phyloP scores from a whole-genome alignment of 1,139 yeast genomes.

The Blastobotrys malaysiensis region DNA sequence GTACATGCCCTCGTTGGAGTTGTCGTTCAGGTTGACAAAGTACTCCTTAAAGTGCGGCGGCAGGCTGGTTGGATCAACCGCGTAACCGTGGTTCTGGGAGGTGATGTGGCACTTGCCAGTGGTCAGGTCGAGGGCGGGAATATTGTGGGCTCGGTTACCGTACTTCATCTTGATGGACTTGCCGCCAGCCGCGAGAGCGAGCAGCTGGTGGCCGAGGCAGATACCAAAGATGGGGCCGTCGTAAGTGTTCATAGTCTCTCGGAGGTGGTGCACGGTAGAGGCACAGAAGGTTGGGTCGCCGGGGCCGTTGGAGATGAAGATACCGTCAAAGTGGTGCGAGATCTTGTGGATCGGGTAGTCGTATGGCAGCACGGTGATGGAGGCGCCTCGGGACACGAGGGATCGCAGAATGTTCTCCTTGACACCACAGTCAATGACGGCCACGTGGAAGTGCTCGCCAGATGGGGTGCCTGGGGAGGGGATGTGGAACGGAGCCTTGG shows the following conservation, averaged over 20 bases:
- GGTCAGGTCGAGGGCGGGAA: conserved; percentile 85
- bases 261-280: conserved; percentile 69
- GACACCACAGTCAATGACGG: conserved; percentile 96
- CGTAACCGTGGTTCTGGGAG: conserved; percentile 97
- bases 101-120: conserved; percentile 96
- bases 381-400: conserved; percentile 89
- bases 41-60: conserved; percentile 76
- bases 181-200: conserved; percentile 93
- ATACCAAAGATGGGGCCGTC: conserved; percentile 93
- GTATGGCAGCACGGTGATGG: conserved; percentile 93
- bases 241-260: conserved; percentile 60
- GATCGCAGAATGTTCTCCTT: conserved; percentile 95
- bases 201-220: conserved; percentile 93
- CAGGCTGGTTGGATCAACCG: conserved; percentile 79
- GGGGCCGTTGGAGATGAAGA: conserved; percentile 94
- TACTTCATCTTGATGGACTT: conserved; percentile 87
- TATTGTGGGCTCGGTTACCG: conserved; percentile 98
- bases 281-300: conserved; percentile 97
- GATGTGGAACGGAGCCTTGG: conserved; percentile 91
- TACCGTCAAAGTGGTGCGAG: conserved; percentile 89
- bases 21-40: conserved; percentile 88
- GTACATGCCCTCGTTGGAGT: conserved; percentile 95
- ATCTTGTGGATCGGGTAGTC: conserved; percentile 89
- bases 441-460: conserved; percentile 61
- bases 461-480: conserved; percentile 50